Base-by-base conservation (phyloP, 179 eudicot genomes). In the Heliamphora pulchella region DNA sequence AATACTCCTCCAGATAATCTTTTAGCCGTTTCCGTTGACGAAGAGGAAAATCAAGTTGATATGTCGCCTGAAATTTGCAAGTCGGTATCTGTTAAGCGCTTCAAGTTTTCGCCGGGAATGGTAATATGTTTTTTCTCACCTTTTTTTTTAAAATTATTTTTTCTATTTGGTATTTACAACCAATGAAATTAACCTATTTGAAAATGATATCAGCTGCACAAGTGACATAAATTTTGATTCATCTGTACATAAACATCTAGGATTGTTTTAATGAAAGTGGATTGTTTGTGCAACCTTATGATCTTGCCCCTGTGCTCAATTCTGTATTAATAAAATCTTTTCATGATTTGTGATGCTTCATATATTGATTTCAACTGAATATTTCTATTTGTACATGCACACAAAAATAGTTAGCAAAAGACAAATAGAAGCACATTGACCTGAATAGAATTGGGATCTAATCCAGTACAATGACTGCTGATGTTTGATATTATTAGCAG, bases 41-140 rank as follows among this genome's bases (percentile, higher is more conserved):
- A 50, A 3, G 89, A 82, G 69, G 90, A 83, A 22, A 80, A 86
- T 79, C 83, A 18, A 43, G 47, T 63, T 17, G 98, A 89, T 48
- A 90, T 85, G 79, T 85, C 98, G 17, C 99, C 98, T 9, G 96
- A 91, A 74, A 77, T 87, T 75, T 81, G 85, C 50, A 91, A 94
- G 78, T 77, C 75, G 1, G 75, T 81, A 43, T 80, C 91, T 0
- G 84, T 80, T 59, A 94, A 92, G 78, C 94, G 98, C 54, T 88
- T 91, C 87, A 96, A 94, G 83, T 94, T 96, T 81, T 96, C 99
- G 0, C 99, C 99, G 18, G 94, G 98, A 81, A 94, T 92, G 99
- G 99, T 96, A 89, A 83, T 73, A 15, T 57, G 31, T 57, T 20
- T 76, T 51, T 54, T 61, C 41, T 10, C 44, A 54, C 5, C 55